Conservation (phyloP, 2,329 filamentous ascomycete genomes). For the Penicillium paneum region DNA sequence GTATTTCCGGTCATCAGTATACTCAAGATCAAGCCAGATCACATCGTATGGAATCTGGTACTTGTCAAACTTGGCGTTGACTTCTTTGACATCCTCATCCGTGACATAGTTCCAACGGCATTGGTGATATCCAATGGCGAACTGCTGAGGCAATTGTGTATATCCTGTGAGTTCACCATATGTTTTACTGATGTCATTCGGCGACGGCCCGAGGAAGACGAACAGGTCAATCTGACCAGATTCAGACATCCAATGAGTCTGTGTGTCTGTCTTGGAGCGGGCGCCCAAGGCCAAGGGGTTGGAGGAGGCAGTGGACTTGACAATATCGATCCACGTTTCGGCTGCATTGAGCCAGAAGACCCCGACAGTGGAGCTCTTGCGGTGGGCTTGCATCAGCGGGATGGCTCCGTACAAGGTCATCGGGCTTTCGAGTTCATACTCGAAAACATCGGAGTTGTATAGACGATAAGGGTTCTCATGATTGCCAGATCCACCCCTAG, state of each 20-base stretch:
- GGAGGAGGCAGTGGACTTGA: conserved; percentile 68
- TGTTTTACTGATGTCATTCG: conserved; percentile 73
- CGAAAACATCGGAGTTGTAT: conserved; percentile 96
- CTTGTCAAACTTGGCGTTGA: conserved; percentile 95
- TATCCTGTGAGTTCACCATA: conserved; percentile 91
- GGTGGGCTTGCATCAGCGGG: conserved; percentile 96
- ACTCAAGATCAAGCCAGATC: conserved; percentile 98
- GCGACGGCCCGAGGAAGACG: conserved; percentile 85
- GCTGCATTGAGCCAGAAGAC: conserved; percentile 97
- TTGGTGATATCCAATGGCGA: conserved; percentile 91
- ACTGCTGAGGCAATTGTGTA: conserved; percentile 86
- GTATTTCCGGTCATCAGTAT: conserved; percentile 95
- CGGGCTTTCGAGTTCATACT: conserved; percentile 93
- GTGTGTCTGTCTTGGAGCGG: conserved; percentile 67
- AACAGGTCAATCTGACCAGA: conserved; percentile 86
- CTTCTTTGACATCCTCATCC: conserved; percentile 93
- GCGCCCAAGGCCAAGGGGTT: conserved; percentile 76
- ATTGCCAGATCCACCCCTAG: conserved; percentile 77
- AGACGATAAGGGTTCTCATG: conserved; percentile 87
- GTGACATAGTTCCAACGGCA: conserved; percentile 99
- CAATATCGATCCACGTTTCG: conserved; percentile 95
- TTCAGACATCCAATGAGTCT: conserved; percentile 97
- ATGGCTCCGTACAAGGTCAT: conserved; percentile 99
- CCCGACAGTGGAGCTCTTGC: conserved; percentile 87
- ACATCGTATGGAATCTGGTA: conserved; percentile 95